Evolutionary conservation across 2,329 filamentous ascomycete genomes (phyloP).

Genomic region (Colletotrichum sp.): DNA sequence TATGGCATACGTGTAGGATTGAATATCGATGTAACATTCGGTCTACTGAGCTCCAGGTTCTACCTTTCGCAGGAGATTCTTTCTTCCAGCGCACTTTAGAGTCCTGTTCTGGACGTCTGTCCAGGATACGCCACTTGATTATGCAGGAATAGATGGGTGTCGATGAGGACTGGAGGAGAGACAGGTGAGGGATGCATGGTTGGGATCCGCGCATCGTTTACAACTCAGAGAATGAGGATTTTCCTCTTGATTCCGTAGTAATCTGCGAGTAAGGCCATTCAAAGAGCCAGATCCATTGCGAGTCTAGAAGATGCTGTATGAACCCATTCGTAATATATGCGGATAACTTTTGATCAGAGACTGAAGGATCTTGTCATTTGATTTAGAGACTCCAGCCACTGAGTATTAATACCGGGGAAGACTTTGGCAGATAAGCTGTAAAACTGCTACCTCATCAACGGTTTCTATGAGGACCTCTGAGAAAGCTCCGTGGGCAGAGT

Average conservation of each 20-base stretch:
- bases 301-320: neutral
- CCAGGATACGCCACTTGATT: fast-evolving
- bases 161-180: neutral
- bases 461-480: neutral
- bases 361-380: neutral
- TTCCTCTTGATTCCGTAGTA: neutral
- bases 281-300: fast-evolving
- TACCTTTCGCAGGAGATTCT: neutral
- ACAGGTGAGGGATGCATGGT: neutral
- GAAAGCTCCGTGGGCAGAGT: neutral
- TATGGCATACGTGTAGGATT: fast-evolving
- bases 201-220: fast-evolving
- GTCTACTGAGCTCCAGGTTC: fast-evolving
- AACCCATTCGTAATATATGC: neutral
- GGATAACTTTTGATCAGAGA: fast-evolving
- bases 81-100: fast-evolving
- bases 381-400: fast-evolving
- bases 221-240: fast-evolving
- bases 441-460: neutral
- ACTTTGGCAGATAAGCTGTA: neutral
- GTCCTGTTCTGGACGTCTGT: fast-evolving
- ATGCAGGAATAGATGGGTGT: neutral
- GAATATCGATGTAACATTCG: fast-evolving
- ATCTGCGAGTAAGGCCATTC: neutral
- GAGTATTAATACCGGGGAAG: neutral